Percentiles rank a stretch among this genome's conserved stretches.
phyloP scores from a whole-genome alignment of 805 yeast species.

The Kluyveromyces lactis region DNA sequence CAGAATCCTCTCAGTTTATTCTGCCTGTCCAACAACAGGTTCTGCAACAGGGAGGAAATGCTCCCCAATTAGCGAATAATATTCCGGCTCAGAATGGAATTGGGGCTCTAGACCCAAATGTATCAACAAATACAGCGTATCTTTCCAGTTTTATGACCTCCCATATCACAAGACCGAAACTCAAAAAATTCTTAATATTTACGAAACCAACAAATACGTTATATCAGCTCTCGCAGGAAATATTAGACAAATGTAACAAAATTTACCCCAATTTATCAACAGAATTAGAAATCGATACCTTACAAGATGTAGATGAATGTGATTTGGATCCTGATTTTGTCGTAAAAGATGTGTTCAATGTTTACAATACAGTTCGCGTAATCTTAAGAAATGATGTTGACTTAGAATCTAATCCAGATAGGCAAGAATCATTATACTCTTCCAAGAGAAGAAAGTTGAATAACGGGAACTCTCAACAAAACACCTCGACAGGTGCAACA shows the following conservation, averaged over 20 bases:
- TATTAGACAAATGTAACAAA: conserved; percentile 46
- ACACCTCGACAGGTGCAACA: conserved; percentile 10
- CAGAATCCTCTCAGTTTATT: conserved; percentile 22
- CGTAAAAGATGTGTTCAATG: conserved; percentile 56
- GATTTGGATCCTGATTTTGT: conserved; percentile 74
- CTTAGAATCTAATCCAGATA: conserved; percentile 12
- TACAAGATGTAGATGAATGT: conserved; percentile 61
- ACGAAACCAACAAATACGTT: conserved; percentile 42
- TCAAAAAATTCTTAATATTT: conserved; percentile 55
- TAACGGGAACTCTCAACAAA: conserved; percentile 7
- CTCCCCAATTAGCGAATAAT: background rate
- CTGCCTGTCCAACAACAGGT: conserved; percentile 5
- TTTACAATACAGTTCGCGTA: conserved; percentile 39
- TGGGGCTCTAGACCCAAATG: conserved; percentile 2
- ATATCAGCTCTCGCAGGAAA: conserved; percentile 42
- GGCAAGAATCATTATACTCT: conserved; percentile 21
- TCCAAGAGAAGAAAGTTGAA: conserved; percentile 20
- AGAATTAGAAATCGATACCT: conserved; percentile 43
- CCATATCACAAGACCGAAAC: conserved; percentile 21
- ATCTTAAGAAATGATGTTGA: conserved; percentile 35
- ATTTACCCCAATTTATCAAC: conserved; percentile 55
- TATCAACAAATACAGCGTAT: conserved; percentile 7
- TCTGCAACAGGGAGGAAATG: background rate
- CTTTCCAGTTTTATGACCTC: conserved; percentile 13
- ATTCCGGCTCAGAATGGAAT: conserved; percentile 1